Percentiles rank a stretch among this genome's conserved stretches.
These are phyloP conservation scores for Monosporascus cannonballus DNA, from an alignment of 2,329 filamentous ascomycete genomes.

Conservation along the genomic window DNA sequence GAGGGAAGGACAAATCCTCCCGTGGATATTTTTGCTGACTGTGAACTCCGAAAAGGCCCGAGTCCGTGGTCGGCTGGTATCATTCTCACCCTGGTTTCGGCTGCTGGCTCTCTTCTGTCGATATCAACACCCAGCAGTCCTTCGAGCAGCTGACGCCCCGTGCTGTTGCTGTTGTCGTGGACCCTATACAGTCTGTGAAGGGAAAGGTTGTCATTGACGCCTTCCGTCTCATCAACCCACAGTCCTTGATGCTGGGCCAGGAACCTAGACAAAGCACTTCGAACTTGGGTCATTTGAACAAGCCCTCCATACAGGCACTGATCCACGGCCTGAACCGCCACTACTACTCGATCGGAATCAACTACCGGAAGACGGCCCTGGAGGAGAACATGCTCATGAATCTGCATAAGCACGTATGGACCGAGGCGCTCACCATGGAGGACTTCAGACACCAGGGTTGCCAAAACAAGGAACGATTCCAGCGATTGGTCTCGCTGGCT, in stretches of 20 bases:
- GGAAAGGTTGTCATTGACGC: constrained; percentile 99
- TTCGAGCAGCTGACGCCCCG: constrained; percentile 97
- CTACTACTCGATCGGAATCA: constrained; percentile 98
- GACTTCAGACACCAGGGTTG: constrained; percentile 83
- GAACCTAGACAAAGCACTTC: constrained; percentile 97
- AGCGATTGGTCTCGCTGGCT: constrained; percentile 80
- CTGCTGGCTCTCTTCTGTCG: constrained; percentile 97
- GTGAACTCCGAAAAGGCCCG: constrained; percentile 56
- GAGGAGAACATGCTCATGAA: constrained; percentile 99
- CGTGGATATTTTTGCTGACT: not conserved
- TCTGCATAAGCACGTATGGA: constrained; percentile 99
- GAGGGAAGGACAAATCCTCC: not conserved
- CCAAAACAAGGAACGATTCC: constrained; percentile 80
- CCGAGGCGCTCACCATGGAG: constrained; percentile 93
- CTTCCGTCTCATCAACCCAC: constrained; percentile 96
- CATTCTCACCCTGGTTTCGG: constrained; percentile 98
- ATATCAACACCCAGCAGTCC: constrained; percentile 99
- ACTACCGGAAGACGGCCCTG: constrained; percentile 93
- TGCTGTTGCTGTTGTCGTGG: constrained; percentile 94
- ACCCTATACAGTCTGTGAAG: constrained; percentile 98
- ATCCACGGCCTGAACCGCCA: constrained; percentile 97
- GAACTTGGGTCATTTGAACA: constrained; percentile 96
- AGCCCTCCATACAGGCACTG: constrained; percentile 97
- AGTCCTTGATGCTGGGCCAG: constrained; percentile 95
- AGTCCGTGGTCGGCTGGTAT: constrained; percentile 98